A percentile compares a stretch with the other conserved stretches of the same genome.
phyloP scores from a whole-genome alignment of 805 yeast species.

The Brettanomyces bruxellensis region DNA sequence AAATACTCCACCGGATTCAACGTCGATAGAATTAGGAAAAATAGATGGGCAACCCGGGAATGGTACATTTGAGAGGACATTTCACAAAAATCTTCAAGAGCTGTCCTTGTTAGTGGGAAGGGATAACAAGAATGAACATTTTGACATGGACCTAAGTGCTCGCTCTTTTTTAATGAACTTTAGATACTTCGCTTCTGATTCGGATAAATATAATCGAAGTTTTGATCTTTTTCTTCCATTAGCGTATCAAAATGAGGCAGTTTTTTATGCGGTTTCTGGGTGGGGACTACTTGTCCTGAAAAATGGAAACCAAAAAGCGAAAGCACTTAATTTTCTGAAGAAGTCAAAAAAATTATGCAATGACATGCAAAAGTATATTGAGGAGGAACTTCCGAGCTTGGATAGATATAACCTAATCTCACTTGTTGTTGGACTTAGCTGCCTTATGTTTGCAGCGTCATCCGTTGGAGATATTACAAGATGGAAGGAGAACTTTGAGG shows the following conservation, averaged over 20 bases:
- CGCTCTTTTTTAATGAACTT: constrained; percentile 1
- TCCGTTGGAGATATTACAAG: constrained; percentile 11
- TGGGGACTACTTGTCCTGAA: constrained; percentile 1
- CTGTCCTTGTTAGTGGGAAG: not conserved
- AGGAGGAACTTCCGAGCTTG: not conserved
- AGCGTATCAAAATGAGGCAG: constrained; percentile 1
- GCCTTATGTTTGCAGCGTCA: constrained; percentile 12
- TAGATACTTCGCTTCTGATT: constrained; percentile 1
- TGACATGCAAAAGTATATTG: not conserved
- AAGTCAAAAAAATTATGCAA: not conserved
- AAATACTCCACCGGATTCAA: not conserved
- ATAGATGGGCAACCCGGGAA: too few species aligned
- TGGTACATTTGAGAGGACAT: not conserved
- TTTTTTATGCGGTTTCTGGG: constrained; percentile 2
- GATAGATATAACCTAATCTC: constrained; percentile 5
- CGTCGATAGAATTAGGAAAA: not conserved
- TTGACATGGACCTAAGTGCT: constrained; percentile 1
- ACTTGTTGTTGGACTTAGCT: constrained; percentile 10
- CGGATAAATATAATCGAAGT: constrained; percentile 1
- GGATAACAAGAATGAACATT: not conserved
- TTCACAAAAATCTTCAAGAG: not conserved
- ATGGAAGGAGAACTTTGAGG: constrained; percentile 15
- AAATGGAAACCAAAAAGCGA: not conserved
- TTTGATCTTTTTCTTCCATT: constrained; percentile 1
- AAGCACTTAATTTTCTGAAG: constrained; percentile 1